phyloP scores from a whole-genome alignment of 2,329 filamentous ascomycete species.

The Trichoderma brevicompactum region DNA sequence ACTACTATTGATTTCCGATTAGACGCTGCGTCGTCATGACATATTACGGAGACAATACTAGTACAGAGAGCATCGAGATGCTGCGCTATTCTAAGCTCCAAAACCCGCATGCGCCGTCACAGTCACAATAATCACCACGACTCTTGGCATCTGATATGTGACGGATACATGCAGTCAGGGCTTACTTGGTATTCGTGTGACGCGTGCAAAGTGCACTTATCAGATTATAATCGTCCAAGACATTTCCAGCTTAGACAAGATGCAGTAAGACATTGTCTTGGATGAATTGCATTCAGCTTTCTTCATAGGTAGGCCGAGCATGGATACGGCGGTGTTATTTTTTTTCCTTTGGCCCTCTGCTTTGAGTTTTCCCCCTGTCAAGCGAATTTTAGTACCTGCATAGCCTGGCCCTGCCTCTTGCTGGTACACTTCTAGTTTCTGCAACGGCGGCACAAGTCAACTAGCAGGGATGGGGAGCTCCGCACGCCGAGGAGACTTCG shows the following conservation, averaged over 20 bases:
- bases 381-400: conserved; percentile 4
- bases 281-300: too few relatives aligned
- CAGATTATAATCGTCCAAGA: not conserved
- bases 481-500: conserved; percentile 14
- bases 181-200: too few relatives aligned
- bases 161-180: not conserved
- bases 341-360: not conserved
- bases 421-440: not conserved
- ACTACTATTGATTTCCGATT: too few relatives aligned
- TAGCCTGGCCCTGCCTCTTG: too few relatives aligned
- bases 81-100: not conserved
- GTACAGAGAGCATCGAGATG: conserved; percentile 2
- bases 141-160: conserved; percentile 13
- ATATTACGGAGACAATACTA: not conserved
- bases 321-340: not conserved
- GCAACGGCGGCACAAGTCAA: conserved; percentile 1
- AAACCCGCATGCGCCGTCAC: not conserved
- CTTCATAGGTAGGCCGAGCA: not conserved
- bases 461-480: conserved; percentile 13
- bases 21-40: too few relatives aligned
- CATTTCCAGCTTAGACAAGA: not conserved
- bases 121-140: not conserved
- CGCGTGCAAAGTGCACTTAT: too few relatives aligned
- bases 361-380: not conserved
- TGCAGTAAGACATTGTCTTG: too few relatives aligned